A percentile compares a stretch with the other conserved stretches of the same genome.
Conservation (phyloP, 2,329 filamentous ascomycete genomes). For the Leptographium wingfieldii region DNA sequence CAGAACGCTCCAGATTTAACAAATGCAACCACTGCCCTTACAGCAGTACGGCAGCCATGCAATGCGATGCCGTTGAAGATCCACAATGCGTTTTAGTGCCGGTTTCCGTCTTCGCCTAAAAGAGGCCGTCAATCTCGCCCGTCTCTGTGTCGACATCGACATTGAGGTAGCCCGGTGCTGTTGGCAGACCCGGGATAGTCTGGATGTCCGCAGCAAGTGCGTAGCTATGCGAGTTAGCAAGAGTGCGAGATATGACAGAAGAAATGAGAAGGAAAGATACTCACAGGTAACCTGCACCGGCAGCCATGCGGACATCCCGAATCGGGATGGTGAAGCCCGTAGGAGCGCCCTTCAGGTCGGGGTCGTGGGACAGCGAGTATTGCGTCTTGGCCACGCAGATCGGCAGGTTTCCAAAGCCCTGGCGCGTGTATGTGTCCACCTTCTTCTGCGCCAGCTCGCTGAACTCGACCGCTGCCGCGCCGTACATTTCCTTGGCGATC, state of each 20-base stretch:
- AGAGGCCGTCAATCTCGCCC: conserved; percentile 79
- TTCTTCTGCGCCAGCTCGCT: conserved; percentile 91
- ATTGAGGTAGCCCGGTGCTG: conserved; percentile 89
- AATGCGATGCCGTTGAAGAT: conserved; percentile 12
- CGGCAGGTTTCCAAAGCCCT: conserved; percentile 84
- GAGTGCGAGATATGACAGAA: neutral
- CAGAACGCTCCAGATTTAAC: neutral
- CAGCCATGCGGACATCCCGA: conserved; percentile 83
- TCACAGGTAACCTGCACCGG: conserved; percentile 83
- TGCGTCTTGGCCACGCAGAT: conserved; percentile 98
- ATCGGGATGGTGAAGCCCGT: conserved; percentile 92
- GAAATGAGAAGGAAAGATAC: conserved; percentile 19
- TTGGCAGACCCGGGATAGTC: conserved; percentile 91
- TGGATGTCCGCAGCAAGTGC: conserved; percentile 95
- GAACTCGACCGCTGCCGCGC: conserved; percentile 79
- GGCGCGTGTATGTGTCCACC: conserved; percentile 84
- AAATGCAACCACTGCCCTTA: neutral
- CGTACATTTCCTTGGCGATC: conserved; percentile 91
- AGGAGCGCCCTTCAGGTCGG: conserved; percentile 86
- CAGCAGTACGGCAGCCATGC: neutral
- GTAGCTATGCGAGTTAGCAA: conserved; percentile 42
- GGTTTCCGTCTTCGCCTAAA: conserved; percentile 38
- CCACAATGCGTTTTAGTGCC: conserved; percentile 1
- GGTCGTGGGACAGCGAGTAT: conserved; percentile 90
- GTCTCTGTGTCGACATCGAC: conserved; percentile 75